Conservation (phyloP, 345 rosid genomes). For the Eucalyptus polybractea region DNA sequence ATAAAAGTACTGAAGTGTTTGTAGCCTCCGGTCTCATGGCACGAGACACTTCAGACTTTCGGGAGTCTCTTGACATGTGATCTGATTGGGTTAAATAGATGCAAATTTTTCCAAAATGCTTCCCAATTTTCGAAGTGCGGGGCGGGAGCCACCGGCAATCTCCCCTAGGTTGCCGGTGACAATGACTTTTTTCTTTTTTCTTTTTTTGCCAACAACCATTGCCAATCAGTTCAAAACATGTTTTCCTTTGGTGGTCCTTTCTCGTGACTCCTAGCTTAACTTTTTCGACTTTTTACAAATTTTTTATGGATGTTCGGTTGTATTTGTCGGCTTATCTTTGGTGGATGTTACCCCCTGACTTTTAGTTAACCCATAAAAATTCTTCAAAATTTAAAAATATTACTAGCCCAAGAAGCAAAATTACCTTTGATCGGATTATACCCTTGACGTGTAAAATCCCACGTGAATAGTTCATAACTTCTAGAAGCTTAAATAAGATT, state of each 20-base stretch:
- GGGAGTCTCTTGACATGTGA: too few species aligned
- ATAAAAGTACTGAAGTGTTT: too few species aligned
- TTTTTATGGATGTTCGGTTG: too few species aligned
- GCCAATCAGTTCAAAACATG: not conserved
- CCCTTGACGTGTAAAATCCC: not conserved
- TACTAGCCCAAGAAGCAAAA: not conserved
- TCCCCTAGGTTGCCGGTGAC: not conserved
- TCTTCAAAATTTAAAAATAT: not conserved
- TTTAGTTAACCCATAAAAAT: not conserved
- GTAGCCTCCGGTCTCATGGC: too few species aligned
- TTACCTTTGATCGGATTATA: too few species aligned
- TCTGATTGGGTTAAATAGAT: too few species aligned
- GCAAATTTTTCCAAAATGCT: too few species aligned
- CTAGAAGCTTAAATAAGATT: not conserved
- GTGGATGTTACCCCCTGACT: not conserved
- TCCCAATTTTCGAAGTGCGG: not conserved
- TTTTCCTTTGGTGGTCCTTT: not conserved
- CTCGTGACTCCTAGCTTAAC: not conserved
- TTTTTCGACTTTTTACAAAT: not conserved
- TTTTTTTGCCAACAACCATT: not conserved
- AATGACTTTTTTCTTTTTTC: not conserved
- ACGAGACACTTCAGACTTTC: too few species aligned
- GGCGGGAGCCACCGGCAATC: not conserved
- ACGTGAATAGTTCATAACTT: not conserved
- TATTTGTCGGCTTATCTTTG: too few species aligned